Conservation (phyloP, 1,284 basidiomycete species). For the Pseudozyma sp. region DNA sequence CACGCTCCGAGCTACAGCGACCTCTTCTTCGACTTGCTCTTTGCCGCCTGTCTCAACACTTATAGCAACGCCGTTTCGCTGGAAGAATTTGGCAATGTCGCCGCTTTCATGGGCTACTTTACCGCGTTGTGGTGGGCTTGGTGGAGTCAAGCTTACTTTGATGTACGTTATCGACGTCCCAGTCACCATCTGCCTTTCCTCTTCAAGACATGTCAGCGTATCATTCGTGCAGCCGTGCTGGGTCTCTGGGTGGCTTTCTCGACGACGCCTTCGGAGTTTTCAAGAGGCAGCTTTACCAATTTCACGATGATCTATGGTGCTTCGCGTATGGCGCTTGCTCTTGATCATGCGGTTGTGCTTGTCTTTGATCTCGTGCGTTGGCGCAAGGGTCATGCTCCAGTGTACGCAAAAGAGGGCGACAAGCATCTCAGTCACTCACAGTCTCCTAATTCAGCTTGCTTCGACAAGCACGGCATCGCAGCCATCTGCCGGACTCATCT, state of each 20-base stretch:
- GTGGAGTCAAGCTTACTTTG: constrained; percentile 49
- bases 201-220: constrained; percentile 30
- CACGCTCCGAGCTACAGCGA: constrained; percentile 43
- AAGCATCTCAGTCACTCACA: neutral
- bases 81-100: constrained; percentile 27
- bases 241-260: constrained; percentile 48
- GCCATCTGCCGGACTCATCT: constrained; percentile 19
- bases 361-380: constrained; percentile 12
- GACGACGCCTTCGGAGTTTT: constrained; percentile 49
- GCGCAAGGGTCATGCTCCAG: neutral
- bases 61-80: constrained; percentile 44
- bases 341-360: constrained; percentile 23
- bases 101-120: constrained; percentile 45
- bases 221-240: constrained; percentile 34
- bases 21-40: constrained; percentile 50
- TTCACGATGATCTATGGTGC: constrained; percentile 43
- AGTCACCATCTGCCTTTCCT: constrained; percentile 17
- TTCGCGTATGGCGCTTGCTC: constrained; percentile 31
- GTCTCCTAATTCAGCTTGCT: too few species aligned
- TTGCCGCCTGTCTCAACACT: constrained; percentile 45
- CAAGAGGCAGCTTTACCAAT: constrained; percentile 41
- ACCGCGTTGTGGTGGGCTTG: constrained; percentile 48
- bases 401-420: neutral
- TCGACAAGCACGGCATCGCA: neutral
- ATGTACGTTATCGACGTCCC: constrained; percentile 40